These are phyloP conservation scores for Lasiodiplodia sp. DNA, from an alignment of 2,329 filamentous ascomycete species.

Conservation along the genomic window DNA sequence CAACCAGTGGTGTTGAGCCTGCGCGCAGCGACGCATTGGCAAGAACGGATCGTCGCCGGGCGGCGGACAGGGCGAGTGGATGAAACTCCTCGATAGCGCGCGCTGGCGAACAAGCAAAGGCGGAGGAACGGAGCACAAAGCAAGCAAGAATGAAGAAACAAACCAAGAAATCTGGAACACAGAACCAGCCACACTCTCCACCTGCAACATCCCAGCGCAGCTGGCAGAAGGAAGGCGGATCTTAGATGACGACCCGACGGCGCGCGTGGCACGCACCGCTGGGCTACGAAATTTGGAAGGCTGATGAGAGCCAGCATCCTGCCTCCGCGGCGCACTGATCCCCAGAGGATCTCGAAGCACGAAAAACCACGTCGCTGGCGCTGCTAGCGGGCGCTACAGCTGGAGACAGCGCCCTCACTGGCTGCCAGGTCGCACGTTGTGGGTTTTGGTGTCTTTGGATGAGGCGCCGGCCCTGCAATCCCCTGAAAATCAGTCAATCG, in stretches of 20 bases:
- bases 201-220: neutral
- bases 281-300: constrained; percentile 17
- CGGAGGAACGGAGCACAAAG: neutral
- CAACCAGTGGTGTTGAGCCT: constrained; percentile 11
- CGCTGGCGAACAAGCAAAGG: neutral
- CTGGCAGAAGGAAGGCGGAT: constrained; percentile 16
- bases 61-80: neutral
- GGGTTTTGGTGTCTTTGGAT: constrained; percentile 16
- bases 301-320: constrained; percentile 15
- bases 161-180: neutral
- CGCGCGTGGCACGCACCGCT: neutral
- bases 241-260: constrained; percentile 11
- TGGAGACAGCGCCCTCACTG: constrained; percentile 9
- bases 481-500: constrained; percentile 24
- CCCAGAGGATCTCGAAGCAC: constrained; percentile 6
- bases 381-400: constrained; percentile 11
- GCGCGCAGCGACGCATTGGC: neutral
- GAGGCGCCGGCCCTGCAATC: constrained; percentile 16
- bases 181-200: constrained; percentile 10
- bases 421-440: neutral
- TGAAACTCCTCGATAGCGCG: constrained; percentile 4
- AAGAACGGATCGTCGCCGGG: neutral
- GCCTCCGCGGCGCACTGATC: constrained; percentile 19
- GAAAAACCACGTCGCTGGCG: constrained; percentile 24
- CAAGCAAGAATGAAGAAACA: neutral